Percentiles rank a stretch among this genome's conserved stretches.
Evolutionary conservation across 192 early-diverging fungal species (phyloP).

Genomic region (Allomyces macrogynus): DNA sequence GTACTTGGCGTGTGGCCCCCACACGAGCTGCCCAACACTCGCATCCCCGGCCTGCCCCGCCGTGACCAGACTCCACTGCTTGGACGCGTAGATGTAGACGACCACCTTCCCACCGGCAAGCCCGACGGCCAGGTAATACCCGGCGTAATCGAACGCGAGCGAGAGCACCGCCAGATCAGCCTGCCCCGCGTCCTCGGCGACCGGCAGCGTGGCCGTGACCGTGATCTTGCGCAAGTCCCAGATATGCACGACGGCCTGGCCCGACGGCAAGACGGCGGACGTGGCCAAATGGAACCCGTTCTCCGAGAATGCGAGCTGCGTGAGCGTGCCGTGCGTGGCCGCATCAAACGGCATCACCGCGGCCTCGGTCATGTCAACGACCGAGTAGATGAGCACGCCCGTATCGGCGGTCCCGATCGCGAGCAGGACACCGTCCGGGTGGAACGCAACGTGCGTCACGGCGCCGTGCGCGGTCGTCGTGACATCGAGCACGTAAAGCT

Average conservation of each 20-base stretch:
- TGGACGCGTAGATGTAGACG: not conserved
- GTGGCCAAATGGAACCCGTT: not conserved
- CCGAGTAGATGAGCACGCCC: slow-evolving; percentile 36
- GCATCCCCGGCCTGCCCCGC: not conserved
- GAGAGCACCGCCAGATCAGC: not conserved
- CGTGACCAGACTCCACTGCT: not conserved
- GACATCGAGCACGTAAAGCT: not conserved
- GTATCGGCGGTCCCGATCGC: slow-evolving; percentile 54
- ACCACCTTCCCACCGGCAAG: not conserved
- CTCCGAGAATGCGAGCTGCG: not conserved
- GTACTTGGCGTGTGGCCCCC: not conserved
- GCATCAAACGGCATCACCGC: not conserved
- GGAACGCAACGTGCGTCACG: slow-evolving; percentile 34
- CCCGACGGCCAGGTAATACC: not conserved
- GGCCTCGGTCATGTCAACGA: not conserved
- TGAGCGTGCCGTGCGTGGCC: not conserved
- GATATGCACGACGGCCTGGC: not conserved
- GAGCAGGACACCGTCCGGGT: slow-evolving; percentile 81
- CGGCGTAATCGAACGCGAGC: not conserved
- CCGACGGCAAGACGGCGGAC: not conserved
- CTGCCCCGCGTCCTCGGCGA: not conserved
- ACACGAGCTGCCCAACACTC: not conserved
- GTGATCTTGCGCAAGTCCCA: slow-evolving; percentile 1
- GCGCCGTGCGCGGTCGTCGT: slow-evolving; percentile 8
- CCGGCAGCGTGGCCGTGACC: not conserved